Conservation (phyloP, 352 stramenopile species). For the Thalassiosira sp. region DNA sequence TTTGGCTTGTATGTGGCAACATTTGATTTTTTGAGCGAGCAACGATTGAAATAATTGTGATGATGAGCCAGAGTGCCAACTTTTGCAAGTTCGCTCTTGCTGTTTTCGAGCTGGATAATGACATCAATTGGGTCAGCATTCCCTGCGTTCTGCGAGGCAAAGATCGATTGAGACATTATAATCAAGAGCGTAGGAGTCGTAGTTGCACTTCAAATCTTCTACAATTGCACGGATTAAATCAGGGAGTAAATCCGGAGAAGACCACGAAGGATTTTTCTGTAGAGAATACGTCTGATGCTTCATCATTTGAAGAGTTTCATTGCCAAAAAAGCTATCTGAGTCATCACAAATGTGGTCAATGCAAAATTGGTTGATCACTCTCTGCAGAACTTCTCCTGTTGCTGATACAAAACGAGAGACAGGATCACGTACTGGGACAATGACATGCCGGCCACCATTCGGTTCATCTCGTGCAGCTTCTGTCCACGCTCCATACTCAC, state of each 20-base stretch:
- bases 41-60: background rate
- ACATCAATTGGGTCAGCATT: background rate
- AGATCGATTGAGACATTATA: background rate
- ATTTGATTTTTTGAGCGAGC: background rate
- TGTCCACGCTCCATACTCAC: background rate
- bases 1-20: background rate
- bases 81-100: background rate
- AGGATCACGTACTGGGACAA: background rate
- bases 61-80: background rate
- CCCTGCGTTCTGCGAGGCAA: background rate
- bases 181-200: background rate
- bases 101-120: background rate
- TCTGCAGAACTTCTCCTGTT: background rate
- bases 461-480: background rate
- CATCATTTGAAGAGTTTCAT: background rate
- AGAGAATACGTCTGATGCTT: background rate
- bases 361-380: background rate
- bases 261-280: background rate
- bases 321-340: background rate
- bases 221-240: background rate
- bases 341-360: background rate
- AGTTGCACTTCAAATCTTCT: background rate
- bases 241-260: background rate
- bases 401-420: background rate
- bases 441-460: background rate